Evolutionary conservation across 441 rosid species (phyloP), one percentile per base, ranked within the genome.

Genomic region (Bruguiera hainesii): DNA sequence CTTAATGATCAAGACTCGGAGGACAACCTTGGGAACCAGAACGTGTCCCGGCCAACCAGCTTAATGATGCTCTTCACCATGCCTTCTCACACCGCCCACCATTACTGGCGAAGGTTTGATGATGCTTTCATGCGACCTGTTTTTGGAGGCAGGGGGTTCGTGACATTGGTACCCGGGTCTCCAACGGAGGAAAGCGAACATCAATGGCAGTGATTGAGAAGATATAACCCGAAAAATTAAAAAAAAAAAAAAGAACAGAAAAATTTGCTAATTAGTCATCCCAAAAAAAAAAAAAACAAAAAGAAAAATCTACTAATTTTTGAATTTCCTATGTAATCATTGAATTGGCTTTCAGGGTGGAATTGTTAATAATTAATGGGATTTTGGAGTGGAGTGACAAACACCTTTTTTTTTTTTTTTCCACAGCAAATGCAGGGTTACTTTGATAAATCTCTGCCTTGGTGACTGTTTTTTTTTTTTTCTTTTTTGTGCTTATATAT

Each of bases 101-200:
- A 85, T 64, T 86, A 88, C 39, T 90, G 96, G 96, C 81, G 93
- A 63, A 79, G 65, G 66, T 90, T 90, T 0, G 98, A 92, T 18
- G 60, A 92, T 6, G 77, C 82, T n/a, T 86, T 88, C 81, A 93
- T 90, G 98, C 75, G 98, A 59, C 97, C 92, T 7, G 83, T 83
- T 49, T 93, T 93, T 59, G 97, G 97, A 2, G 97, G 98, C 46
- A 76, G 96, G 10, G 98, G 98, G 26, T 84, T 90, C 6, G 80
- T 83, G 6, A 87, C 85, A 7, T 35, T 70, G 10, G 75, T 80
- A 64, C 89, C 91, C 0, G 85, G 92, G 65, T 87, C 97, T 42
- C 97, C 96, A 0, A 61, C 79, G 13, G 97, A 87, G 19, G 68
- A 60, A 50, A 71, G 69, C 58, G 73, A 65, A 70, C 75, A 52